Evolutionary conservation across 2,329 filamentous ascomycete species (phyloP).

Genomic region (Rutstroemia sp.): DNA sequence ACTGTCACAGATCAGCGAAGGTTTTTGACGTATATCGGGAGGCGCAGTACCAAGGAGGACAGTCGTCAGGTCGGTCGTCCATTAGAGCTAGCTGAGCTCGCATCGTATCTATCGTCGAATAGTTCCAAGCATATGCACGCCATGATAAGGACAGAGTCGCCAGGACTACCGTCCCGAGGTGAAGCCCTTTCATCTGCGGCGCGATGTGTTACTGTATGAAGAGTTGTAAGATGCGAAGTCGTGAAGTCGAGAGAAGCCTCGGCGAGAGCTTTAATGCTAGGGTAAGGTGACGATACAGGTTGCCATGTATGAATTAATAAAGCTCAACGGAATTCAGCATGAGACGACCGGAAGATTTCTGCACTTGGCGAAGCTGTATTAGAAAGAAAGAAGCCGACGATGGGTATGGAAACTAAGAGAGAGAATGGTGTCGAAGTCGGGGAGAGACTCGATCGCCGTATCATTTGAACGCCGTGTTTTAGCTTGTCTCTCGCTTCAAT

Average conservation of each 20-base stretch:
- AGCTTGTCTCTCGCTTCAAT: neutral
- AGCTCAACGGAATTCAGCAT: too few species aligned
- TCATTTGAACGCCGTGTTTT: neutral
- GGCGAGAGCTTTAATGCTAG: conserved; percentile 7
- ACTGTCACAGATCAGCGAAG: conserved; percentile 38
- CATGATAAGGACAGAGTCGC: conserved; percentile 35
- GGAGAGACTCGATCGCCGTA: neutral
- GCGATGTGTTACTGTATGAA: neutral
- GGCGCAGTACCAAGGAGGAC: conserved; percentile 63
- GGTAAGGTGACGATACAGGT: conserved; percentile 2
- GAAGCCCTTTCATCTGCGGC: conserved; percentile 20
- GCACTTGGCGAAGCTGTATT: neutral
- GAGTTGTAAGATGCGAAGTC: conserved; percentile 7
- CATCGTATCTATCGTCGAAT: conserved; percentile 52
- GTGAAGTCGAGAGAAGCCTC: neutral
- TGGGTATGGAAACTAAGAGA: neutral
- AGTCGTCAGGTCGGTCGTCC: conserved; percentile 66
- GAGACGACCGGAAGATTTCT: too few species aligned
- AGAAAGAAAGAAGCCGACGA: neutral
- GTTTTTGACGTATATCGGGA: neutral
- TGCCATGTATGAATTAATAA: neutral
- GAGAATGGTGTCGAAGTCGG: neutral
- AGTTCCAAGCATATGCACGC: conserved; percentile 42
- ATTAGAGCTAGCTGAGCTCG: conserved; percentile 62
- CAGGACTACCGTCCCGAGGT: conserved; percentile 19